Evolutionary conservation across 2,329 filamentous ascomycete genomes (phyloP).

Genomic region (Setomelanomma holmii): DNA sequence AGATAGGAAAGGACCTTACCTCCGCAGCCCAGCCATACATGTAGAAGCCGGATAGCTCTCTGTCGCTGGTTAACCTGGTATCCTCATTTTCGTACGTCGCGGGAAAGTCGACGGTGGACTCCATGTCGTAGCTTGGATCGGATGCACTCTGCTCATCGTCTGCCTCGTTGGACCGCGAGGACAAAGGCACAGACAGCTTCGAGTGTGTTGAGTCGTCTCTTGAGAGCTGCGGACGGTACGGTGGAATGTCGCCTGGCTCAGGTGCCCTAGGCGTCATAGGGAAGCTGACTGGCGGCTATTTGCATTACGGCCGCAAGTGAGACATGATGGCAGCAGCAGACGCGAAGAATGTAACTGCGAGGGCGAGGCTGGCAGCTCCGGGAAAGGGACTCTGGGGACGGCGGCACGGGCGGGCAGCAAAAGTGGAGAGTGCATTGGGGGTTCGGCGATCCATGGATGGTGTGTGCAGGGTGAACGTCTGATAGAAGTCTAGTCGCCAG

Average conservation of each 20-base stretch:
- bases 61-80: constrained; percentile 81
- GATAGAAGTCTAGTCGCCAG: constrained; percentile 16
- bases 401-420: constrained; percentile 19
- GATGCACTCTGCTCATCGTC: constrained; percentile 52
- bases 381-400: background rate
- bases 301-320: constrained; percentile 32
- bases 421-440: constrained; percentile 8
- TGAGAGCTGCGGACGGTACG: constrained; percentile 31
- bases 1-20: constrained; percentile 33
- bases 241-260: constrained; percentile 13
- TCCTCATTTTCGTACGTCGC: constrained; percentile 82
- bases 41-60: constrained; percentile 94
- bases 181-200: constrained; percentile 43
- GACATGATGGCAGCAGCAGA: constrained; percentile 28
- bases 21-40: constrained; percentile 95
- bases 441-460: constrained; percentile 3
- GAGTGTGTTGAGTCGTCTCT: constrained; percentile 43
- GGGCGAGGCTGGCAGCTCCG: background rate
- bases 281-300: constrained; percentile 31
- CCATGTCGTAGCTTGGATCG: constrained; percentile 41
- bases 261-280: constrained; percentile 43
- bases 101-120: constrained; percentile 33
- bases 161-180: constrained; percentile 51
- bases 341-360: background rate
- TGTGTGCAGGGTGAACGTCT: constrained; percentile 19